Conservation (phyloP, 148 eudicot species). For the Cornus kousa region DNA sequence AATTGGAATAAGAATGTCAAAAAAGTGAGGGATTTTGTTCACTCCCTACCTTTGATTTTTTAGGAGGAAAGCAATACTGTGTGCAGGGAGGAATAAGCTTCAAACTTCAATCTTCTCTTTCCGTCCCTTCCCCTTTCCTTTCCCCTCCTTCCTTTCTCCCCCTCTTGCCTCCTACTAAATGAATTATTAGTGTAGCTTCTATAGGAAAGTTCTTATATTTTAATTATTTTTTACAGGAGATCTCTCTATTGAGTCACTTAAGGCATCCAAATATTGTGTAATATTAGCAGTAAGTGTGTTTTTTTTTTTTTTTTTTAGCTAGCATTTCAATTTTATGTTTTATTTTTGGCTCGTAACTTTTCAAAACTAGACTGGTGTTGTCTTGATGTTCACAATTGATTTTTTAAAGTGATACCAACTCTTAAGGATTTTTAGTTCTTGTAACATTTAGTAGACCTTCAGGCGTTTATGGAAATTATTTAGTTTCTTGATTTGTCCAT, state of each 20-base stretch:
- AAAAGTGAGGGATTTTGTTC: too few species aligned
- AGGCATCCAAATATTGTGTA: slow-evolving; percentile 95
- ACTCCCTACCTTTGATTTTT: too few species aligned
- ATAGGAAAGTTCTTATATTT: slow-evolving; percentile 16
- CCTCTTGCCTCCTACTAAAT: too few species aligned
- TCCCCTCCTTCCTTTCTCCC: too few species aligned
- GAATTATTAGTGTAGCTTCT: neutral
- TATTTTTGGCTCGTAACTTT: neutral
- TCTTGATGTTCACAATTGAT: neutral
- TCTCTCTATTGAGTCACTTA: slow-evolving; percentile 69
- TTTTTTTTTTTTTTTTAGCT: neutral
- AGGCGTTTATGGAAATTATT: neutral
- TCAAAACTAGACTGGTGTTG: neutral
- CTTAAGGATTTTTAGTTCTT: neutral
- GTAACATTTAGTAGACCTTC: neutral
- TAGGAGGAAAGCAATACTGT: too few species aligned
- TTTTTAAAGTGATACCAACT: neutral
- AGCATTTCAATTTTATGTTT: neutral
- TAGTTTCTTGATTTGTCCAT: neutral
- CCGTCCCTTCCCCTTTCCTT: too few species aligned
- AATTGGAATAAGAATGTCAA: too few species aligned
- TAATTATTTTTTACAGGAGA: slow-evolving; percentile 55
- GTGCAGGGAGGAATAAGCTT: too few species aligned
- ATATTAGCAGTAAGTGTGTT: slow-evolving; percentile 73
- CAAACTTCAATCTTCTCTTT: too few species aligned